phyloP scores from a whole-genome alignment of 2,329 filamentous ascomycete species.

The Ceratocystis lukuohia region DNA sequence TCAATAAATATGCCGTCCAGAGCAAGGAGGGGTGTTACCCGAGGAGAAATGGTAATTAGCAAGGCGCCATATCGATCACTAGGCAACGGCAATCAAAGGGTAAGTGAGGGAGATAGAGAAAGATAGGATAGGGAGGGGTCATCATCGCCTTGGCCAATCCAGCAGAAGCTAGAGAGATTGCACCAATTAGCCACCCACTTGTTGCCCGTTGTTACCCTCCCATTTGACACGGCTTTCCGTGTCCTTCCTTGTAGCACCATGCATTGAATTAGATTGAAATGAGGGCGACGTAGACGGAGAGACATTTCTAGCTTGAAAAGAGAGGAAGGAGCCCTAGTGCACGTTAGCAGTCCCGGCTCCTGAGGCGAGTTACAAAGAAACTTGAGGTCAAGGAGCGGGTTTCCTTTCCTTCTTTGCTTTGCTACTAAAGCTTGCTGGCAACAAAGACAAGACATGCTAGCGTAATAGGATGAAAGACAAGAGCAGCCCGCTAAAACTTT shows the following conservation, averaged over 20 bases:
- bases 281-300: too few species aligned
- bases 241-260: too few species aligned
- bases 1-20: background rate
- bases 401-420: too few species aligned
- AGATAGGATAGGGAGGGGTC: background rate
- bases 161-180: background rate
- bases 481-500: background rate
- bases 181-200: background rate
- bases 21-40: background rate
- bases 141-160: background rate
- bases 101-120: background rate
- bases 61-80: background rate
- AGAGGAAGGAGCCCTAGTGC: background rate
- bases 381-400: background rate
- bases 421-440: too few species aligned
- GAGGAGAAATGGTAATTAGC: background rate
- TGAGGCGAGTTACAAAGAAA: background rate
- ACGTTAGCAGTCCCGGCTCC: slow-evolving; percentile 4
- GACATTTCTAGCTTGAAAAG: too few species aligned
- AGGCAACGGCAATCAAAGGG: background rate
- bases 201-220: background rate
- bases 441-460: background rate
- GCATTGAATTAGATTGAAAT: too few species aligned
- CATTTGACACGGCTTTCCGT: background rate
- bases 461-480: too few species aligned